Evolutionary conservation across 2,329 filamentous ascomycete genomes (phyloP).

Genomic region (Apiospora saccharicola): DNA sequence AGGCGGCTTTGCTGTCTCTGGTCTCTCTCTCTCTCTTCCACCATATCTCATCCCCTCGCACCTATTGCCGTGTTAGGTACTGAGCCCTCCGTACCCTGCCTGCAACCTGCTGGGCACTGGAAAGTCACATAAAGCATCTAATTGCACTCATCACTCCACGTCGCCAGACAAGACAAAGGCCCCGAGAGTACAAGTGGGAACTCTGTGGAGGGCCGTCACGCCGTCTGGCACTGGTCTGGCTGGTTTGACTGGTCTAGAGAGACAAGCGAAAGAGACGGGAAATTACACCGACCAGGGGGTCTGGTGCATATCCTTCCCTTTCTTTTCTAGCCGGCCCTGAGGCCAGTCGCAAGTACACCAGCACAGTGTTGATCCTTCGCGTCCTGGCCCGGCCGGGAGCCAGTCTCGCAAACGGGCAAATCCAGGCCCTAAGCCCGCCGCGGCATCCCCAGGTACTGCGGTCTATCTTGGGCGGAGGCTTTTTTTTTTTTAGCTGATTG

Average conservation of each 20-base stretch:
- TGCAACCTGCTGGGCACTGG: constrained; percentile 1
- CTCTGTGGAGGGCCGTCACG: constrained; percentile 23
- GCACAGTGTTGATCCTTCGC: background rate
- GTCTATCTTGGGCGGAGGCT: constrained; percentile 1
- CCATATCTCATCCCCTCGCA: constrained; percentile 11
- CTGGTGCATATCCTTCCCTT: background rate
- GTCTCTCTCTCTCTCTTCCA: background rate
- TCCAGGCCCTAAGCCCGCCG: background rate
- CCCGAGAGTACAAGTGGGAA: constrained; percentile 17
- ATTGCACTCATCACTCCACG: constrained; percentile 11
- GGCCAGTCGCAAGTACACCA: background rate
- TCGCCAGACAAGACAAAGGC: constrained; percentile 18
- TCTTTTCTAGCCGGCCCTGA: background rate
- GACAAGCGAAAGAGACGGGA: constrained; percentile 18
- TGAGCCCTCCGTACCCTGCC: constrained; percentile 15
- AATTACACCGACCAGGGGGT: constrained; percentile 21
- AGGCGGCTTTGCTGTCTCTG: constrained; percentile 18
- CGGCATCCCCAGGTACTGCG: constrained; percentile 1
- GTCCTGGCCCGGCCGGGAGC: background rate
- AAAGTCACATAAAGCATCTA: constrained; percentile 7
- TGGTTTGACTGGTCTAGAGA: constrained; percentile 16
- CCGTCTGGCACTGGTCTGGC: constrained; percentile 1
- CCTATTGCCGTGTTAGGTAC: background rate
- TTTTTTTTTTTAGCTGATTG: background rate
- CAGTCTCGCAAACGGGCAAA: background rate